Percentiles rank a stretch among this genome's conserved stretches.
Evolutionary conservation across 108 stramenopile genomes (phyloP).

Genomic region (Schizochytrium sp.): DNA sequence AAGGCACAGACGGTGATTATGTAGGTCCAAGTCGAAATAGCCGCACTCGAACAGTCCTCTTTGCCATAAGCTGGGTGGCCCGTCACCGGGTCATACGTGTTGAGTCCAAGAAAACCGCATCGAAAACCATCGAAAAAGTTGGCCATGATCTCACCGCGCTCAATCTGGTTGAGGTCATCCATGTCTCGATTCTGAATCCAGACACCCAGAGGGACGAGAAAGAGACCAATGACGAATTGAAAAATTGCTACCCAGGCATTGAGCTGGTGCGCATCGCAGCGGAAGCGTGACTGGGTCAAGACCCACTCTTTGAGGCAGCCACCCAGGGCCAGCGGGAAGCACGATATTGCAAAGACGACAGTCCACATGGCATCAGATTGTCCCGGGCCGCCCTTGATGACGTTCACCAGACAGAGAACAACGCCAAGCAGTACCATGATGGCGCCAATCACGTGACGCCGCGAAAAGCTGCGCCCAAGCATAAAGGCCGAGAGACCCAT

Average conservation of each 20-base stretch:
- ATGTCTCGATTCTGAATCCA: slow-evolving; percentile 9
- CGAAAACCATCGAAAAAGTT: background rate
- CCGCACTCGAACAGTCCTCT: background rate
- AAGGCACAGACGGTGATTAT: background rate
- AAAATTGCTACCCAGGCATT: background rate
- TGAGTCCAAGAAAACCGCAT: background rate
- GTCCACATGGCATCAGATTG: background rate
- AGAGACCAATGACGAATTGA: background rate
- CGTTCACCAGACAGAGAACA: background rate
- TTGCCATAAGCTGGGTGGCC: background rate
- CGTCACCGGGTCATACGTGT: background rate
- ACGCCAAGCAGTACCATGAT: background rate
- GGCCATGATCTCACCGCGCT: background rate
- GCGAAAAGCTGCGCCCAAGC: background rate
- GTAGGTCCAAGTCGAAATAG: background rate
- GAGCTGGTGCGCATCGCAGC: background rate
- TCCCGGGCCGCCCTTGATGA: background rate
- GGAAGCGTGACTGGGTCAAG: background rate
- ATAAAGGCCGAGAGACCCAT: background rate
- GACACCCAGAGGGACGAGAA: background rate
- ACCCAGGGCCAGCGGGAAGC: slow-evolving; percentile 1
- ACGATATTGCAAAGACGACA: background rate
- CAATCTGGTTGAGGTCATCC: background rate
- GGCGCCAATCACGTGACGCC: background rate
- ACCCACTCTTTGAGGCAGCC: slow-evolving; percentile 6